Evolutionary conservation across 495 filamentous ascomycete species (phyloP).

Genomic region (Apiosordaria backusii): DNA sequence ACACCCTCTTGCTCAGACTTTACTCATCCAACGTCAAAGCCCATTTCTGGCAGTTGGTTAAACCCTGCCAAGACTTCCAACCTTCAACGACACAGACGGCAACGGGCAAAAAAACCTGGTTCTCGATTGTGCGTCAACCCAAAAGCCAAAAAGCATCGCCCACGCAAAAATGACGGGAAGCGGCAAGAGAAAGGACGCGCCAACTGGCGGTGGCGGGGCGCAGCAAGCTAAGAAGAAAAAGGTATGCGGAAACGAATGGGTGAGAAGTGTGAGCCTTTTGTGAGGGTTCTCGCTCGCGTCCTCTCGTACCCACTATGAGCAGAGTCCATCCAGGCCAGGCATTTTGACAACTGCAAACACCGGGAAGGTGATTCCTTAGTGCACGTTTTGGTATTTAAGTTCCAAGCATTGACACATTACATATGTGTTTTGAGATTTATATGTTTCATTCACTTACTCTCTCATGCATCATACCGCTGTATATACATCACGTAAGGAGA

Average conservation of each 20-base stretch:
- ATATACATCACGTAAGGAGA: neutral
- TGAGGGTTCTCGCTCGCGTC: neutral
- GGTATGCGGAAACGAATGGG: conserved; percentile 19
- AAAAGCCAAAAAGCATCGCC: neutral
- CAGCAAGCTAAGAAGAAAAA: conserved; percentile 33
- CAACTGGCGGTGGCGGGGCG: conserved; percentile 11
- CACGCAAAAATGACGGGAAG: conserved; percentile 18
- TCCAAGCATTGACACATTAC: too few relatives aligned
- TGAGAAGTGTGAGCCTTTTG: too few relatives aligned
- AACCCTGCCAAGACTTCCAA: neutral
- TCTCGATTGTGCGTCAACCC: neutral
- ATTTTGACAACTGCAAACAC: too few relatives aligned
- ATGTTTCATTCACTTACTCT: neutral
- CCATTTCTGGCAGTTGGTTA: neutral
- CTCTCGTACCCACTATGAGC: neutral
- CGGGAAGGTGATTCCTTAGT: too few relatives aligned
- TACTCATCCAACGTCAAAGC: neutral
- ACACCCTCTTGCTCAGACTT: neutral
- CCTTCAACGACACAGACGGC: neutral
- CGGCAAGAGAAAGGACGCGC: conserved; percentile 31
- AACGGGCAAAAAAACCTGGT: neutral
- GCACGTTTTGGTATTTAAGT: too few relatives aligned
- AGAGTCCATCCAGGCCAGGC: neutral
- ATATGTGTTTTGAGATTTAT: neutral
- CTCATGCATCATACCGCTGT: neutral